Evolutionary conservation across 1,284 basidiomycete genomes (phyloP).

Genomic region (Ustilago esculenta): DNA sequence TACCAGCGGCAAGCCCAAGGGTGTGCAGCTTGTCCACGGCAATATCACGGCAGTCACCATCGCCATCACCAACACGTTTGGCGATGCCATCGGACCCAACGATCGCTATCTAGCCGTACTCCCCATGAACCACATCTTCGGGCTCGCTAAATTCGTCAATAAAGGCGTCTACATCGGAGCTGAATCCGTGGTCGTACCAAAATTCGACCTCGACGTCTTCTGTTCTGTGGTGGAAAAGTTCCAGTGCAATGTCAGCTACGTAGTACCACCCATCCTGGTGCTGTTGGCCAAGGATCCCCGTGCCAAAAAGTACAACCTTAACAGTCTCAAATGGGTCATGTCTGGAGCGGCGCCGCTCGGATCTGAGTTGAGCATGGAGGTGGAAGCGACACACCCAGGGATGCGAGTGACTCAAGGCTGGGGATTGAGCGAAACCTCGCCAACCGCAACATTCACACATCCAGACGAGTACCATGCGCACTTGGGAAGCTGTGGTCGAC

Average conservation of each 20-base stretch:
- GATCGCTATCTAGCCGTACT: conserved; percentile 53
- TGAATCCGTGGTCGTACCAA: conserved; percentile 76
- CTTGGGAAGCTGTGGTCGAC: conserved; percentile 71
- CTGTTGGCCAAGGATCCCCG: conserved; percentile 78
- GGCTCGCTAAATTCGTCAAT: conserved; percentile 73
- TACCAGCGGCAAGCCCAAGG: conserved; percentile 65
- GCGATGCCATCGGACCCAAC: conserved; percentile 39
- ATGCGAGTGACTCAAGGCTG: conserved; percentile 70
- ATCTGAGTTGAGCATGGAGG: conserved; percentile 73
- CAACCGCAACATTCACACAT: conserved; percentile 68
- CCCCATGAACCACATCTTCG: conserved; percentile 62
- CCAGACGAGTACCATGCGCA: conserved; percentile 39
- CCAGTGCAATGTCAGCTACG: conserved; percentile 73
- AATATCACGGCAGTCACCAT: conserved; percentile 55
- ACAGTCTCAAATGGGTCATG: conserved; percentile 73
- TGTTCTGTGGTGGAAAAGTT: conserved; percentile 76
- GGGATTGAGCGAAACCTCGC: conserved; percentile 81
- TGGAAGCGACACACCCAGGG: conserved; percentile 71
- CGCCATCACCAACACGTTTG: conserved; percentile 31
- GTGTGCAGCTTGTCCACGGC: conserved; percentile 61
- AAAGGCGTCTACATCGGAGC: conserved; percentile 74
- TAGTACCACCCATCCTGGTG: conserved; percentile 87
- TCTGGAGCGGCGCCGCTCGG: conserved; percentile 86
- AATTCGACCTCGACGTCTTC: conserved; percentile 79
- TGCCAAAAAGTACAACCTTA: conserved; percentile 78